These are phyloP conservation scores for Artemisia argyi DNA, from an alignment of 129 eudicot genomes.

Conservation along the genomic window DNA sequence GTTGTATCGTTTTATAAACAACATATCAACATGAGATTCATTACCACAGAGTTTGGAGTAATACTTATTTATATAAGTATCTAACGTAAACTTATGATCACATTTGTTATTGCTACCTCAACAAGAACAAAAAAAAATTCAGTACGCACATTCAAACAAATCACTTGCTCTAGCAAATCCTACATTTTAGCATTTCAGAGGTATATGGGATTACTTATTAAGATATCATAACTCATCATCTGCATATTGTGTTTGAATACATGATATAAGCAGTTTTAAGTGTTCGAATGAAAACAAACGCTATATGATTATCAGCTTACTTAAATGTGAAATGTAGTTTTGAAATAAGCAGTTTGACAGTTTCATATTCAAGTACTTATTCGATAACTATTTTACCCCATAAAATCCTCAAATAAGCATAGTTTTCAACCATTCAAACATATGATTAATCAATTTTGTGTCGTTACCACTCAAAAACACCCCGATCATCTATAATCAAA, in stretches of 20 bases:
- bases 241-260: neutral
- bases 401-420: too few species aligned
- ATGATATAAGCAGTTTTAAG: neutral
- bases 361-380: too few species aligned
- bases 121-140: neutral
- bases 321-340: neutral
- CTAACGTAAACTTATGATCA: neutral
- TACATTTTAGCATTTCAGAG: neutral
- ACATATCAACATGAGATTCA: neutral
- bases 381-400: too few species aligned
- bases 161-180: neutral
- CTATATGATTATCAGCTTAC: neutral
- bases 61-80: neutral
- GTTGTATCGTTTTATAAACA: neutral
- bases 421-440: too few species aligned
- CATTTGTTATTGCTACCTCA: neutral
- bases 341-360: neutral
- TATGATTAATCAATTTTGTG: too few species aligned
- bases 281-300: too few species aligned
- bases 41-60: neutral
- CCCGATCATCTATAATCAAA: too few species aligned
- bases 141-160: neutral
- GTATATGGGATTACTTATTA: too few species aligned
- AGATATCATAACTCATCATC: neutral
- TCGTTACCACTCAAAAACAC: too few species aligned